Conservation (phyloP, 768 basidiomycete genomes). For the Leccinum olivaceopallidum region DNA sequence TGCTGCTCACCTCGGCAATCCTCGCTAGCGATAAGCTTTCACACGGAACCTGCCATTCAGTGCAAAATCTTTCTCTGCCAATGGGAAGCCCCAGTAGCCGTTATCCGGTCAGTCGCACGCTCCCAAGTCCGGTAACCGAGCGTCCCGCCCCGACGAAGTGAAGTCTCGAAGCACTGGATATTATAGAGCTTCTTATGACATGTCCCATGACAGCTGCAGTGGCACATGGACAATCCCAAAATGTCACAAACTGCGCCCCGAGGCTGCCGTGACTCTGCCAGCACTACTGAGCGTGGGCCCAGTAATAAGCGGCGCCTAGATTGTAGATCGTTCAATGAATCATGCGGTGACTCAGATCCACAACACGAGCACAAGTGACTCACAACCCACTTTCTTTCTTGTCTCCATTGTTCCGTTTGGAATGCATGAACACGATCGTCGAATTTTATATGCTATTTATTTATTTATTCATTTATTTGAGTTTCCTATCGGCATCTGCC, state of each 20-base stretch:
- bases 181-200: constrained; percentile 10
- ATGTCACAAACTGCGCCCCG: constrained; percentile 8
- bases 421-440: not conserved
- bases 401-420: no score
- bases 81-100: constrained; percentile 19
- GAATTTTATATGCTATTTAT: not conserved
- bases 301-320: constrained; percentile 13
- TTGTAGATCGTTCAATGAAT: constrained; percentile 19
- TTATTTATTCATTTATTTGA: not conserved
- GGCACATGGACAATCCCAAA: constrained; percentile 7
- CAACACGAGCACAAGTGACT: not conserved
- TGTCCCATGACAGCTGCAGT: constrained; percentile 5
- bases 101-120: constrained; percentile 21
- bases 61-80: constrained; percentile 1
- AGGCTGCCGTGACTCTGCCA: constrained; percentile 14
- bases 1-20: not conserved
- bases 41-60: not conserved
- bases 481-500: constrained; percentile 13
- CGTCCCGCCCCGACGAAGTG: constrained; percentile 11
- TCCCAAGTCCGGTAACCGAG: constrained; percentile 22
- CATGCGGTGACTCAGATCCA: not conserved
- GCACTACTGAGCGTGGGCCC: constrained; percentile 1
- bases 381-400: not conserved
- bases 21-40: not conserved
- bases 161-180: constrained; percentile 17